These are phyloP conservation scores for Fraxinus ornus DNA, from an alignment of 305 asterid species.

Conservation along the genomic window DNA sequence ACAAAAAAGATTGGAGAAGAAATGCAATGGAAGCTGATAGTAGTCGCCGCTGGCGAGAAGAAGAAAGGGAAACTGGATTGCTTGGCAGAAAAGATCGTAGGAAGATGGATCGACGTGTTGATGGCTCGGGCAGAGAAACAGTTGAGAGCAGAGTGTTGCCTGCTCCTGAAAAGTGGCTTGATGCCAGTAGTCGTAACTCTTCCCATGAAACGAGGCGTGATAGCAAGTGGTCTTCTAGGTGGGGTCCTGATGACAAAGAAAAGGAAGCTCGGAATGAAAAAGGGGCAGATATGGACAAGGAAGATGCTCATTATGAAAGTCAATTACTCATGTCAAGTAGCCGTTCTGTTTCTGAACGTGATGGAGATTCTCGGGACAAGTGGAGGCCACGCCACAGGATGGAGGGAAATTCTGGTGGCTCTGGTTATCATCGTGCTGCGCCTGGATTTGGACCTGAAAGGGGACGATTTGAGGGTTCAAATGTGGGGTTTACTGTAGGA, in stretches of 20 bases:
- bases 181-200: conserved; percentile 59
- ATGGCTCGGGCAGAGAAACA: conserved; percentile 65
- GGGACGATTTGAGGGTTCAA: conserved; percentile 71
- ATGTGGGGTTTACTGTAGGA: conserved; percentile 78
- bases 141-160: conserved; percentile 58
- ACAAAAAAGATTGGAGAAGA: conserved; percentile 85
- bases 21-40: conserved; percentile 58
- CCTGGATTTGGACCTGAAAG: conserved; percentile 92
- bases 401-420: conserved; percentile 69
- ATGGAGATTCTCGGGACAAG: conserved; percentile 90
- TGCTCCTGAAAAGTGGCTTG: conserved; percentile 76
- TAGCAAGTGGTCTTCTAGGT: conserved; percentile 87
- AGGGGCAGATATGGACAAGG: conserved; percentile 70
- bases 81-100: conserved; percentile 90
- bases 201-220: conserved; percentile 84
- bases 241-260: conserved; percentile 98
- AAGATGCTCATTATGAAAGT: conserved; percentile 56
- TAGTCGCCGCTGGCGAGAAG: conserved; percentile 99
- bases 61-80: conserved; percentile 98
- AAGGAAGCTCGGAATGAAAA: conserved; percentile 76
- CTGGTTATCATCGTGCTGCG: conserved; percentile 73
- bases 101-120: conserved; percentile 79
- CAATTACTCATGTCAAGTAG: conserved; percentile 49
- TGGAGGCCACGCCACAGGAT: conserved; percentile 98
- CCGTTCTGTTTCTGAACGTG: conserved; percentile 73